Evolutionary conservation across 257 asterid genomes (phyloP), one percentile per base, ranked within the genome.

Genomic region (Plantago ovata): DNA sequence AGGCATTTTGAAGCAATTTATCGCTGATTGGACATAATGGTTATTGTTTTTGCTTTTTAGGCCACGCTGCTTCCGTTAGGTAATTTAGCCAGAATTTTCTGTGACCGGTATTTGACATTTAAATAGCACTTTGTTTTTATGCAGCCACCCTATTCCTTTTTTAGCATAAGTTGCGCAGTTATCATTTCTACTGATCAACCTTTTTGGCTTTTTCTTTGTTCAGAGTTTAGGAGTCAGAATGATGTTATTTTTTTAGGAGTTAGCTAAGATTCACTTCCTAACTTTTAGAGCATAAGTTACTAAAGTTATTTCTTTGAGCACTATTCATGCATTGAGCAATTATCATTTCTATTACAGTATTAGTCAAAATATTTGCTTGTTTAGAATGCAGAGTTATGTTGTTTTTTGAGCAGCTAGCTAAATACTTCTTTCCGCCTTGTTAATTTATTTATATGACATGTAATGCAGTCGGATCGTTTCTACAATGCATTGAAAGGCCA

Each of bases 401-500:
- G 20, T 49, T 49, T 10, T 14, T 15, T 49, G 7, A 49, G 24
- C 9, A 21, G 15, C 16, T 19, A 6, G 53, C 28, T 18, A 21
- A 16, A 15, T n/a, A 5, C 33, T 50, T 22, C 13, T 50, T 16
- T 13, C n/a, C 21, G 28, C 28, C 53, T 50, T 19, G 28, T 20
- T 50, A 22, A 14, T 55, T 55, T 6, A 21, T 38, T 60, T 18
- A 13, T 28, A 64, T 62, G 51, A 10, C 38, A 42, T 42, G 62
- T 53, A 9, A 56, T 77, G 79, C 94, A 93, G 95, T 89, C 99
- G 1, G 89, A 86, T 52, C 90, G 96, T 14, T 93, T 93, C 82
- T 93, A 72, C 79, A 84, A 86, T 65, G 96, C 99, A 49, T 70
- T 93, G 77, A 93, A 93, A 86, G 97, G 97, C 18, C 97, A 93